Conservation (phyloP, 2,329 filamentous ascomycete genomes). For the Cryphonectria parasitica region DNA sequence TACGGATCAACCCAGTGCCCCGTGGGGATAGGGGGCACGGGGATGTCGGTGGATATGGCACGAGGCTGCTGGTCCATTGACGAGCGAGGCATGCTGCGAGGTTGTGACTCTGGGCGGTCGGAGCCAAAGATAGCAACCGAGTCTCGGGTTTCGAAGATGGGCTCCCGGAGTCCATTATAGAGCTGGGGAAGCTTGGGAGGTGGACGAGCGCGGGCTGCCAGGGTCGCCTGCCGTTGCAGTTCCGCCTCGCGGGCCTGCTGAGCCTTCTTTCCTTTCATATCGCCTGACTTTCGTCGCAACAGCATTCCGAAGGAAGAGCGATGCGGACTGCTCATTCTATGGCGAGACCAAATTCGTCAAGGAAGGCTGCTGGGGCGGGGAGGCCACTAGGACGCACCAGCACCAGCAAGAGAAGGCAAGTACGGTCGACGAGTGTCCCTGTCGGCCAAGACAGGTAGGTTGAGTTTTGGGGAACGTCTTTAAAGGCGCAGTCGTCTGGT, state of each 20-base stretch:
- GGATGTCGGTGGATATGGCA: slow-evolving; percentile 46
- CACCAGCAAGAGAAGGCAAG: slow-evolving; percentile 1
- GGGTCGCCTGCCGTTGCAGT: slow-evolving; percentile 52
- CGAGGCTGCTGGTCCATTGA: slow-evolving; percentile 57
- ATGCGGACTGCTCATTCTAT: slow-evolving; percentile 42
- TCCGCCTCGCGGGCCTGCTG: slow-evolving; percentile 58
- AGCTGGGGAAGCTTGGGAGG: slow-evolving; percentile 58
- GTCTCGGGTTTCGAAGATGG: slow-evolving; percentile 19
- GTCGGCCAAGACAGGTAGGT: not conserved
- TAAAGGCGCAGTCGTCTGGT: not conserved
- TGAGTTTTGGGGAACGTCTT: too few relatives aligned
- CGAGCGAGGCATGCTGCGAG: slow-evolving; percentile 44
- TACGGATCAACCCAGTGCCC: slow-evolving; percentile 74
- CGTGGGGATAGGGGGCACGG: slow-evolving; percentile 63
- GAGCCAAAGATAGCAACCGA: slow-evolving; percentile 23
- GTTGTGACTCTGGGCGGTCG: slow-evolving; percentile 21
- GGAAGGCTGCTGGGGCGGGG: slow-evolving; percentile 32
- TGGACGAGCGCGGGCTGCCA: slow-evolving; percentile 48
- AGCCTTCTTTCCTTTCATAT: slow-evolving; percentile 65
- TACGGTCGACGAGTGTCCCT: not conserved
- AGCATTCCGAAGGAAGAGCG: slow-evolving; percentile 60
- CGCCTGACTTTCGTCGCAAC: slow-evolving; percentile 70
- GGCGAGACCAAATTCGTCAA: slow-evolving; percentile 19
- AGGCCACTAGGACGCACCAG: slow-evolving; percentile 13
- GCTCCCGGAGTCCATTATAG: slow-evolving; percentile 43